Conservation (phyloP, 331 rosid species). For the Malus hybrid region DNA sequence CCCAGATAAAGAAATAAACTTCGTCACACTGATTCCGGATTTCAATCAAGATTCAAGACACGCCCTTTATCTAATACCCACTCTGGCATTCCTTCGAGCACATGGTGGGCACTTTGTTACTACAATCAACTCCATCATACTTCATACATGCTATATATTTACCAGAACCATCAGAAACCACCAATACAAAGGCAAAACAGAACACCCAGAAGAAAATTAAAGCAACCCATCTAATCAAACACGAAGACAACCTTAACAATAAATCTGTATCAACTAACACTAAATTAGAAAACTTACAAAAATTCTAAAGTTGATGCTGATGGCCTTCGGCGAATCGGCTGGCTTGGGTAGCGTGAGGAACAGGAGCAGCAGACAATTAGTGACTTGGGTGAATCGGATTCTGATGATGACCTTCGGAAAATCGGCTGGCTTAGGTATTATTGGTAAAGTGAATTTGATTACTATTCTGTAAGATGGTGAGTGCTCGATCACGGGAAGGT, state of each 20-base stretch:
- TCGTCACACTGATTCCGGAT: neutral
- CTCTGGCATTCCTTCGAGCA: conserved; percentile 1
- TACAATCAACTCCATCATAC: neutral
- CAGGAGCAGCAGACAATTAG: no score
- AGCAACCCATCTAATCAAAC: neutral
- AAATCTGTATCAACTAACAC: no score
- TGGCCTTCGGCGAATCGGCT: no score
- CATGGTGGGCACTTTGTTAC: neutral
- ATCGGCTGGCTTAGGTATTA: no score
- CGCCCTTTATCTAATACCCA: neutral
- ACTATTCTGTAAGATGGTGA: no score
- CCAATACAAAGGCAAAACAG: neutral
- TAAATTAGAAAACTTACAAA: no score
- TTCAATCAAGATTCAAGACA: neutral
- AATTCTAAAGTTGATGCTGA: no score
- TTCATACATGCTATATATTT: neutral
- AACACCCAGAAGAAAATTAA: neutral
- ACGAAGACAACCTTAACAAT: neutral
- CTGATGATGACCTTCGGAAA: no score
- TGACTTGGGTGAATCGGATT: no score
- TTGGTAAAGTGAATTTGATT: no score
- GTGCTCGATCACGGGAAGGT: no score
- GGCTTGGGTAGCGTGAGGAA: no score
- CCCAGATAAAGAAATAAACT: neutral
- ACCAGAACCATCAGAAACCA: neutral